phyloP scores from a whole-genome alignment of 1,284 basidiomycete species.

The Entoloma clypeatum region DNA sequence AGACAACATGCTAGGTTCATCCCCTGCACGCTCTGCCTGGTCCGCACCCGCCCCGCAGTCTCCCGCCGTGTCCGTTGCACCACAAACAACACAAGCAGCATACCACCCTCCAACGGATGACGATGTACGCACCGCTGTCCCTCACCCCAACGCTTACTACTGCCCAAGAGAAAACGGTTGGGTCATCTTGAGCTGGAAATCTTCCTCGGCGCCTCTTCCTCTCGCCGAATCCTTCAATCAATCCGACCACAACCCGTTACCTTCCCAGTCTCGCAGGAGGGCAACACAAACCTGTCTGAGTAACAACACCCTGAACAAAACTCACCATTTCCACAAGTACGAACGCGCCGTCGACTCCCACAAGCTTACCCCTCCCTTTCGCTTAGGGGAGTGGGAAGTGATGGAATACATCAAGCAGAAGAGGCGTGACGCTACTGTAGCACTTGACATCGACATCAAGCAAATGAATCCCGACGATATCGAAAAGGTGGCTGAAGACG shows the following conservation, averaged over 20 bases:
- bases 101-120: conserved; percentile 45
- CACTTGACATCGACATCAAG: conserved; percentile 34
- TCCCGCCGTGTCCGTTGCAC: conserved; percentile 21
- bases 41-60: conserved; percentile 22
- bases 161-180: conserved; percentile 77
- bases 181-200: conserved; percentile 68
- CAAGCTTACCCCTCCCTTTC: conserved; percentile 60
- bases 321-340: conserved; percentile 78
- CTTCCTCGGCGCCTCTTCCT: conserved; percentile 55
- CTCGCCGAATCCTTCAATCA: conserved; percentile 50
- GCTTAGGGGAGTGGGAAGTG: conserved; percentile 54
- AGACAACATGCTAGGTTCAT: conserved; percentile 18
- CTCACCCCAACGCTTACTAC: conserved; percentile 77
- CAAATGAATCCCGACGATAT: conserved; percentile 31
- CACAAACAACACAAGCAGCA: conserved; percentile 24
- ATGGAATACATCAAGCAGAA: conserved; percentile 45
- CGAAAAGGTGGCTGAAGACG: conserved; percentile 29
- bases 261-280: conserved; percentile 50
- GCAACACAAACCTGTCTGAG: conserved; percentile 49
- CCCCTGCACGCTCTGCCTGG: conserved; percentile 17
- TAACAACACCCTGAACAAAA: conserved; percentile 54
- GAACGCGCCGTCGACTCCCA: conserved; percentile 60
- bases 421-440: conserved; percentile 40
- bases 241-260: conserved; percentile 43
- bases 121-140: conserved; percentile 63